Percentiles rank a stretch among this genome's conserved stretches.
Evolutionary conservation across 2,329 filamentous ascomycete species (phyloP).

Genomic region (Septoria linicola): DNA sequence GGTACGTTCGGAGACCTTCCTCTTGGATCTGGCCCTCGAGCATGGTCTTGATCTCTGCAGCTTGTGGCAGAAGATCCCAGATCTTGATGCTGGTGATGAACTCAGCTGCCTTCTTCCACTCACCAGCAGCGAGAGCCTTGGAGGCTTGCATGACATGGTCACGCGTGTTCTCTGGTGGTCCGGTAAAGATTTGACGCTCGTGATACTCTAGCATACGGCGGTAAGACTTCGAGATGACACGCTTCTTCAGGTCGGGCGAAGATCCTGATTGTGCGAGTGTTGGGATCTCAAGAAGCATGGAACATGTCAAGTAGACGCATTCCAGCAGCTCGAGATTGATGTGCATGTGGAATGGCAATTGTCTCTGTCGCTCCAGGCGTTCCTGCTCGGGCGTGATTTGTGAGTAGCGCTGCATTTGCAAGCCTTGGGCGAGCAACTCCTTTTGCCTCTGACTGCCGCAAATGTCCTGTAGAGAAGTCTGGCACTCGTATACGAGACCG

Average conservation of each 20-base stretch:
- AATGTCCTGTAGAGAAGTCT: conserved; percentile 96
- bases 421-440: conserved; percentile 94
- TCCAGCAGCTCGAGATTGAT: conserved; percentile 98
- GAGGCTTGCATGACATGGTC: conserved; percentile 99
- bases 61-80: conserved; percentile 94
- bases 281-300: conserved; percentile 98
- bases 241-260: conserved; percentile 94
- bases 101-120: conserved; percentile 95
- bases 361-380: conserved; percentile 91
- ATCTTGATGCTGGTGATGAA: conserved; percentile 99
- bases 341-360: conserved; percentile 99
- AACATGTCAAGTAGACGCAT: conserved; percentile 97
- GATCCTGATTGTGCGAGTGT: conserved; percentile 95
- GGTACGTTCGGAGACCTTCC: conserved; percentile 94
- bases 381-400: conserved; percentile 98
- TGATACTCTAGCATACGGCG: conserved; percentile 99
- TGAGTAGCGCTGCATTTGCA: conserved; percentile 96
- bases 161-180: conserved; percentile 95
- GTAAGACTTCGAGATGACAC: conserved; percentile 98
- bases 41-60: conserved; percentile 94
- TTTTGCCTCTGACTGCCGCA: conserved; percentile 97
- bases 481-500: conserved; percentile 93
- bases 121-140: conserved; percentile 91
- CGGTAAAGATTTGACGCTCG: conserved; percentile 98
- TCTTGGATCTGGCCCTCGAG: conserved; percentile 98